Percentiles rank a stretch among this genome's conserved stretches.
Evolutionary conservation across 2,329 filamentous ascomycete genomes (phyloP).

Genomic region (Trichophyton benhamiae): DNA sequence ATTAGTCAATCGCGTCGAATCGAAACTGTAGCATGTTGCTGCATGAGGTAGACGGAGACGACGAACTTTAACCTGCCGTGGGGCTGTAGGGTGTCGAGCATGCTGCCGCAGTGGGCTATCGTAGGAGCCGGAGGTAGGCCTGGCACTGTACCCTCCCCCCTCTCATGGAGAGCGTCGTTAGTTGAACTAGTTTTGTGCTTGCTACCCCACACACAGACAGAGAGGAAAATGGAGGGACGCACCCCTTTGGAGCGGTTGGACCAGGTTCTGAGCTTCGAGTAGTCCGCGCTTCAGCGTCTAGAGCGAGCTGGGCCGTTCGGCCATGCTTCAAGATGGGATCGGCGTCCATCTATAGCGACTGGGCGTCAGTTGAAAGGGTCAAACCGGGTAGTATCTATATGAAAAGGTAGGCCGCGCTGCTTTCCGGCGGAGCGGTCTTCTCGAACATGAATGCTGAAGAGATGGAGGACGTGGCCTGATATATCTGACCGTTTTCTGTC

Average conservation of each 20-base stretch:
- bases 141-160: background rate
- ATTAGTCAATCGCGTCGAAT: constrained; percentile 3
- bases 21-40: background rate
- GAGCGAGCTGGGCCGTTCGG: background rate
- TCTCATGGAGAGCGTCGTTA: background rate
- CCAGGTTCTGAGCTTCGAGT: background rate
- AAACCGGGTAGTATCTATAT: background rate
- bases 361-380: background rate
- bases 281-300: background rate
- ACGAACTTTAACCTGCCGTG: constrained; percentile 50
- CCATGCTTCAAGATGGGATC: background rate
- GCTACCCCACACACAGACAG: background rate
- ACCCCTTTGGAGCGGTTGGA: background rate
- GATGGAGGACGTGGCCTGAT: background rate
- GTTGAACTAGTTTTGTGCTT: background rate
- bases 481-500: background rate
- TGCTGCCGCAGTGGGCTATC: constrained; percentile 28
- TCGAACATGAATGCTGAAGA: background rate
- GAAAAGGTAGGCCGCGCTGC: background rate
- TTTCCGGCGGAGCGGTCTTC: background rate
- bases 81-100: constrained; percentile 47
- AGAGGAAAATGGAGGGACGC: background rate
- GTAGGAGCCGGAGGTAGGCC: constrained; percentile 9
- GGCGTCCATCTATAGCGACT: background rate
- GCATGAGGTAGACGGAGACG: constrained; percentile 3